Conservation (phyloP, 2,329 filamentous ascomycete species). For the Paraconiothyrium sp. region DNA sequence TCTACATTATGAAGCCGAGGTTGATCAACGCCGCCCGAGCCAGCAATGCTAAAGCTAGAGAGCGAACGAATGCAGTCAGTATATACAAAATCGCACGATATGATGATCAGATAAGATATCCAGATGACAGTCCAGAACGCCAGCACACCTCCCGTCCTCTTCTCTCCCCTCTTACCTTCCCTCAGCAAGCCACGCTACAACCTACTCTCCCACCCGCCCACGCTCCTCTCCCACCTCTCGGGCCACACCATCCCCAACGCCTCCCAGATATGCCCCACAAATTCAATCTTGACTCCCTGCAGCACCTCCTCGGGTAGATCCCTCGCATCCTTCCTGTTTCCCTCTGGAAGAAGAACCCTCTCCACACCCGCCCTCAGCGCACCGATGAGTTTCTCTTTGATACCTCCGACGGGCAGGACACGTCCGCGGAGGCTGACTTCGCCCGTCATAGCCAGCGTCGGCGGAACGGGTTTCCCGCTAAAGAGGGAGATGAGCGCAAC, state of each 20-base stretch:
- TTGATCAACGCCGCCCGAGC: no score
- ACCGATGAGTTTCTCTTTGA: constrained; percentile 98
- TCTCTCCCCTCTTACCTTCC: background rate
- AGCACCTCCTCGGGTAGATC: constrained; percentile 92
- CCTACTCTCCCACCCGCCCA: constrained; percentile 74
- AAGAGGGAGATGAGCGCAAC: constrained; percentile 93
- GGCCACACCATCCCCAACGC: constrained; percentile 93
- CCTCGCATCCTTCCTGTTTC: constrained; percentile 91
- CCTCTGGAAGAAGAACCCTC: constrained; percentile 85
- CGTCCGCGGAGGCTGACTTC: constrained; percentile 83
- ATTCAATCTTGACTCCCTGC: constrained; percentile 85
- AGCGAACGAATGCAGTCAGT: no score
- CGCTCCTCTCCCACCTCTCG: constrained; percentile 77
- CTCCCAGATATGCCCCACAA: constrained; percentile 95
- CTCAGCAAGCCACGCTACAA: constrained; percentile 59
- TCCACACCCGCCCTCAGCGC: constrained; percentile 93
- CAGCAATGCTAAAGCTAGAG: no score
- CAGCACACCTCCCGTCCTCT: background rate
- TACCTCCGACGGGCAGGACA: constrained; percentile 93
- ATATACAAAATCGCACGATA: no score
- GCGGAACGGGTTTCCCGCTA: constrained; percentile 83
- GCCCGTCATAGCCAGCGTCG: constrained; percentile 93
- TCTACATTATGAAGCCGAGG: no score
- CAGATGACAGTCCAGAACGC: background rate
- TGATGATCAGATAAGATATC: no score